Conservation (phyloP, 495 filamentous ascomycete genomes). For the Xylaria telfairii region DNA sequence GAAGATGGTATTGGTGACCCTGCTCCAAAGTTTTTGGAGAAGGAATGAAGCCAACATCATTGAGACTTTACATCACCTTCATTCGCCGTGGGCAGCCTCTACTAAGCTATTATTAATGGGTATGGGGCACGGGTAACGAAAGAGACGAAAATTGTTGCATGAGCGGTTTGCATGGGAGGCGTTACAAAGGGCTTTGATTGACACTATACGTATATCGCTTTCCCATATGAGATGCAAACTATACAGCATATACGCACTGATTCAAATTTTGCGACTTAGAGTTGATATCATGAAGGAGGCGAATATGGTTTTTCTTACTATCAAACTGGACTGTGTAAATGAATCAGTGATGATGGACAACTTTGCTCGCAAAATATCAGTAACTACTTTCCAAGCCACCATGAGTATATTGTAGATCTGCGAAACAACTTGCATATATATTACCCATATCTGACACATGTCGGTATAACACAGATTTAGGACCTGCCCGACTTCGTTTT, state of each 20-base stretch:
- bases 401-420: not conserved
- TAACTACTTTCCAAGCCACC: not conserved
- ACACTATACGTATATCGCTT: slow-evolving; percentile 14
- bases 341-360: not conserved
- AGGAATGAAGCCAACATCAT: slow-evolving; percentile 46
- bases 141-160: slow-evolving; percentile 17
- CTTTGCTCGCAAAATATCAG: not conserved
- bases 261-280: not conserved
- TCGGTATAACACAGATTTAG: not conserved
- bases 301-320: not conserved
- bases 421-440: not conserved
- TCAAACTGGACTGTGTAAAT: not conserved
- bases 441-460: not conserved
- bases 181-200: slow-evolving; percentile 23
- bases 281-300: not conserved
- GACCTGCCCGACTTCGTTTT: not conserved
- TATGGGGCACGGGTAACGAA: slow-evolving; percentile 5
- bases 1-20: slow-evolving; percentile 97
- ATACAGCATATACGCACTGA: not conserved
- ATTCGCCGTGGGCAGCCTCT: not conserved
- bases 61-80: not conserved
- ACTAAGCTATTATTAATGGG: not conserved
- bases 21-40: slow-evolving; percentile 92
- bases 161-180: slow-evolving; percentile 22
- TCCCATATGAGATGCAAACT: not conserved